Evolutionary conservation across 352 stramenopile species (phyloP), one percentile per base, ranked within the genome.

Genomic region (Phytophthora aleatoria): DNA sequence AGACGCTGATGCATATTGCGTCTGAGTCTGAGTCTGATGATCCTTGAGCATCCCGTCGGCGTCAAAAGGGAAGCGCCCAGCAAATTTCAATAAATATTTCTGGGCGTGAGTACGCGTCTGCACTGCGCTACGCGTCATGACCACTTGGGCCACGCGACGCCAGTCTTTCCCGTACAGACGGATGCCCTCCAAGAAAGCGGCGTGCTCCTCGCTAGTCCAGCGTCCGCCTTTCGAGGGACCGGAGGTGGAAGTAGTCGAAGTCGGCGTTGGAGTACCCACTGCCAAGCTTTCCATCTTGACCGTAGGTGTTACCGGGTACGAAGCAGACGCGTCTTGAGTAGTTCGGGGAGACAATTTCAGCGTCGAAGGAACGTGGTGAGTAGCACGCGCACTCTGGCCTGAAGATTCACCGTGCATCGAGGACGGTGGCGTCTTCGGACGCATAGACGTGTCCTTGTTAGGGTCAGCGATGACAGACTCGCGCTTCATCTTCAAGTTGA

Each of bases 31-130:
- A 30, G 31, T 53, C 20, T 62, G 51, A 36, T 81, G 69, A 26
- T 79, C 63, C 58, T 81, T 81, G 47, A 74, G 49, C 60, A 76
- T 61, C 52, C 69, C 69, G 26, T 85, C 69, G 1, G 76, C 48
- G n/a, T 93, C 85, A 50, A 93, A 91, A 3, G 82, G 82, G 58
- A 91, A 91, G 20, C 81, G 81, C 43, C 85, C 85, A 64, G 85
- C 83, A 78, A 95, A 92, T 79, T 96, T 96, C 71, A 94, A 90
- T 85, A 96, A 93, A 91, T 96, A 96, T 69, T 96, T 96, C 72
- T 96, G 89, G 47, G 89, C 89, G 64, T 96, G 89, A 33, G 89
- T 95, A 39, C 89, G 87, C 42, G 87, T 94, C 71, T 96, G 89
- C 51, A 96, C 87, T n/a, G 87, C 87, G 35, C 83, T 95, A 39